Conservation (phyloP, 1,284 basidiomycete species). For the Sporisorium iseilematis-ciliati region DNA sequence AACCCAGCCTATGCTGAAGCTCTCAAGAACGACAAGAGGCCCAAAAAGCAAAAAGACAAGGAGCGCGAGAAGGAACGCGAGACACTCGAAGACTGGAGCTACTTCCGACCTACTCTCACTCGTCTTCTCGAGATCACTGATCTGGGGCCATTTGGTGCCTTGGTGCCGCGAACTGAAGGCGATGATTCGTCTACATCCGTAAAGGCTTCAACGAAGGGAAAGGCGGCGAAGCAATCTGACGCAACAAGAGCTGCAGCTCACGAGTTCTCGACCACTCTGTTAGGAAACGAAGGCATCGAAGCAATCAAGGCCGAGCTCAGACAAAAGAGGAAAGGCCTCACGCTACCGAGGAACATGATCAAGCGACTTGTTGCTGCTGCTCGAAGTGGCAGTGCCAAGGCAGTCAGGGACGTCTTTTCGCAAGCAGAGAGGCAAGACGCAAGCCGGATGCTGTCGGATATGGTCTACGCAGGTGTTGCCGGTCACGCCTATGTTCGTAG, state of each 20-base stretch:
- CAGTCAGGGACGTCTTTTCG: constrained; percentile 12
- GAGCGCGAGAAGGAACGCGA: constrained; percentile 60
- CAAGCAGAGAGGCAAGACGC: constrained; percentile 41
- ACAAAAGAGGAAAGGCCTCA: constrained; percentile 10
- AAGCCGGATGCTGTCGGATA: constrained; percentile 38
- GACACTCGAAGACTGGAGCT: constrained; percentile 62
- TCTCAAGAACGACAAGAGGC: constrained; percentile 49
- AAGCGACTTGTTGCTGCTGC: constrained; percentile 19
- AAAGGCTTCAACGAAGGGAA: constrained; percentile 1
- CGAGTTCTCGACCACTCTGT: constrained; percentile 14
- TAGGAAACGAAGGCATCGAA: constrained; percentile 21
- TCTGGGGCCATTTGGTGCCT: constrained; percentile 36
- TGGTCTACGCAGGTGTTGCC: constrained; percentile 48
- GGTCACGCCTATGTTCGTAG: constrained; percentile 56
- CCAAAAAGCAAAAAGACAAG: constrained; percentile 57
- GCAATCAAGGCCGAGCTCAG: constrained; percentile 23
- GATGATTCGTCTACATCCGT: neutral
- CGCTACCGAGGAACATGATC: constrained; percentile 17
- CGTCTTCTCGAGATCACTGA: constrained; percentile 54
- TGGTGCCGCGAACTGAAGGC: constrained; percentile 11
- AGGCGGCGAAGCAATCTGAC: constrained; percentile 6
- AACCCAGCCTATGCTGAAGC: constrained; percentile 50
- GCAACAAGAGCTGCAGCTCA: neutral
- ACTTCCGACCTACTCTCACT: constrained; percentile 53
- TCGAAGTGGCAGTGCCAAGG: constrained; percentile 16